Evolutionary conservation across 371 early-diverging fungal species (phyloP), one percentile per base, ranked within the genome.

Genomic region (Mucor saturninus): DNA sequence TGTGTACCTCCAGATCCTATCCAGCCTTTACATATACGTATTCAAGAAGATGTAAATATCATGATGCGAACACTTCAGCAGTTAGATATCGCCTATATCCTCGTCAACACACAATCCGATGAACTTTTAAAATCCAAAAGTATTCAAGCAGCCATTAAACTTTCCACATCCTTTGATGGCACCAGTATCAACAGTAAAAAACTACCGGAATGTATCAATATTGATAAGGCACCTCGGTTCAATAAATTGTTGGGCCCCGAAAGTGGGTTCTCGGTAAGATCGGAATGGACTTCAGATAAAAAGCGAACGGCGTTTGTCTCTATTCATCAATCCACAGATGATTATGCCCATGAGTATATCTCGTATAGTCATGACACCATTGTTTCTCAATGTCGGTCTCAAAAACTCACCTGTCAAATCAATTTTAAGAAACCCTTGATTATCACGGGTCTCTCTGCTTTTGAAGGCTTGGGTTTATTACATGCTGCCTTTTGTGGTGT

Each of bases 381-480:
- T 40, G 62, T 94, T 56, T 79, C 86, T 21, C 90, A 89, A 56
- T 89, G 92, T 69, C 77, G 89, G 15, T 78, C 91, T 13, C 92
- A 93, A 57, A 90, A 89, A 64, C 76, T 87, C 52, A 91, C 90
- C 39, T 86, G 86, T 62, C 84, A 87, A 56, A 81, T 94, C 74
- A 80, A 77, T 46, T 79, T 81, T 9, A 75, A 79, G 28, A 72
- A 80, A 21, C 90, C 91, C 0, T 63, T 93, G 15, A 66, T 94
- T 30, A 65, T 64, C 0, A 79, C 86, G 2, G 87, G 89, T 40
- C 78, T 88, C 46, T 78, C 83, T 37, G 72, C 79, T 0, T 90
- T 83, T 68, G 83, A 76, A n/a, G 92, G 91, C n/a, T 73, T 92
- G 40, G 92, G 93, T 2, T 76, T 94, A 56, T 62, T 92, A 54